Evolutionary conservation across 83 land plant genomes (phyloP), one percentile per base, ranked within the genome.

Genomic region (Picea mariana): DNA sequence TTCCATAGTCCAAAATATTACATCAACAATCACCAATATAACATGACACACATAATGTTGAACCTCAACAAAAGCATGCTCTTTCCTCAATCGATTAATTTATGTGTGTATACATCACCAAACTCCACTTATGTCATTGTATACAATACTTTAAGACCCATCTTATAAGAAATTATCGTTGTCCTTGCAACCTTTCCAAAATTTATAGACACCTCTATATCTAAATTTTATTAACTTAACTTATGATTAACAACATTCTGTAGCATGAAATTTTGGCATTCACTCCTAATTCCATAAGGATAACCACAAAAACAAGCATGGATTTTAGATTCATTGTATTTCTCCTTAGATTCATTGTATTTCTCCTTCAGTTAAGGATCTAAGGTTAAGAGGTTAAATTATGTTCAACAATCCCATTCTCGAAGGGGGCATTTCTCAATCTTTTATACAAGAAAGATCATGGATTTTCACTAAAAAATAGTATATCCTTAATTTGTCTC

Each of bases 401-500:
- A 21, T 75, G 31, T 18, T 4, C 52, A 62, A 62, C 61, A 75
- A 75, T 26, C 60, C 78, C 52, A 6, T 31, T 75, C 31, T 34
- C 55, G 61, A 49, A 75, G 17, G 24, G 55, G 52, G 34, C 44
- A 75, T 75, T 55, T 13, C 78, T 75, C 78, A 24, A 16, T 38
- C 61, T 34, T 75, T 60, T 75, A 75, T 75, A 75, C 78, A 75
- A 75, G 78, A 75, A 75, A 75, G 61, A 75, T 9, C 34, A 52
- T 52, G 6, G 23, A 61, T 62, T 26, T 75, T 60, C 78, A 58
- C 34, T 17, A 75, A 12, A 49, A 52, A 52, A 52, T 52, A 24
- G 78, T 75, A 75, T 38, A 75, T 31, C 61, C 55, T 75, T 17
- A 49, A 75, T 52, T 38, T 75, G 38, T 52, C 61, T 75, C 26